These are phyloP conservation scores for Trichoderma brevicompactum DNA, from an alignment of 2,329 filamentous ascomycete species.

Conservation along the genomic window DNA sequence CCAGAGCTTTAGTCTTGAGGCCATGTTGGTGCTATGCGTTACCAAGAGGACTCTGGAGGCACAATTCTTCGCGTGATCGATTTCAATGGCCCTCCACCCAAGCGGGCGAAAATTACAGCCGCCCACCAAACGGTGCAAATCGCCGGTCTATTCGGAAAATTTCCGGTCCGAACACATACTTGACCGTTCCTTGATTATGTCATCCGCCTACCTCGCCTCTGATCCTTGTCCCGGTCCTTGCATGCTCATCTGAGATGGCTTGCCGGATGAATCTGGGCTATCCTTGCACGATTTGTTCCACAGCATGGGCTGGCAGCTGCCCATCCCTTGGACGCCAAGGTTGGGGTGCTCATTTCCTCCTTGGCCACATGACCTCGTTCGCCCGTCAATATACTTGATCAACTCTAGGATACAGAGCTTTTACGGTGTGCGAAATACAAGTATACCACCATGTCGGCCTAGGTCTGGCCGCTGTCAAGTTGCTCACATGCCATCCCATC, in stretches of 20 bases:
- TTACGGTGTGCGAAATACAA: slow-evolving; percentile 7
- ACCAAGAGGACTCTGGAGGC: slow-evolving; percentile 22
- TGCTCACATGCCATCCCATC: neutral
- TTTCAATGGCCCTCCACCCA: slow-evolving; percentile 3
- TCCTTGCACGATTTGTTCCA: slow-evolving; percentile 19
- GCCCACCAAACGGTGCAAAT: slow-evolving; percentile 1
- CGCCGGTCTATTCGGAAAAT: slow-evolving; percentile 31
- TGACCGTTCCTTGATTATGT: slow-evolving; percentile 2
- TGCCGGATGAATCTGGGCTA: slow-evolving; percentile 18
- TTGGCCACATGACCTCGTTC: slow-evolving; percentile 21
- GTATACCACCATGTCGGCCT: neutral
- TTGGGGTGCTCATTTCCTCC: slow-evolving; percentile 18
- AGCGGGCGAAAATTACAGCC: slow-evolving; percentile 31
- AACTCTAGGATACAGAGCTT: neutral
- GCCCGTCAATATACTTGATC: neutral
- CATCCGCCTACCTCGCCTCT: neutral
- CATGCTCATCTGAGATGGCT: slow-evolving; percentile 23
- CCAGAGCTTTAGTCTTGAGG: slow-evolving; percentile 42
- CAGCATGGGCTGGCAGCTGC: slow-evolving; percentile 19
- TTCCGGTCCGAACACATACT: slow-evolving; percentile 22
- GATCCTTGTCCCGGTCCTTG: slow-evolving; percentile 2
- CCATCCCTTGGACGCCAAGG: slow-evolving; percentile 17
- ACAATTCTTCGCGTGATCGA: slow-evolving; percentile 29
- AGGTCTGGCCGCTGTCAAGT: neutral
- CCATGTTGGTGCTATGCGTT: slow-evolving; percentile 38